Base-by-base conservation (phyloP, 805 yeast species). In the Hanseniaspora meyeri region DNA sequence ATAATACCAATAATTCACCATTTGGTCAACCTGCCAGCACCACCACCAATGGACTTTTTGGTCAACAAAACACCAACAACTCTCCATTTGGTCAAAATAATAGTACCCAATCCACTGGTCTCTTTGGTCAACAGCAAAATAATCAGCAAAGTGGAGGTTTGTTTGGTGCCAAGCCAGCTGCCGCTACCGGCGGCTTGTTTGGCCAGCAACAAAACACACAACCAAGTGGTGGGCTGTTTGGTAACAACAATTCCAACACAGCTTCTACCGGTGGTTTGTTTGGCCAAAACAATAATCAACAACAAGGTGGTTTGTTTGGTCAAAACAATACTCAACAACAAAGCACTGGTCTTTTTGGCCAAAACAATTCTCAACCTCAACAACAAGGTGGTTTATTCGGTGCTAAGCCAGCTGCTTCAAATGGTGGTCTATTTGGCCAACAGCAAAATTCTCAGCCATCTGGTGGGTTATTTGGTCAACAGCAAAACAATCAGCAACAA, bases 381-480 rank as follows among this genome's bases (percentile, higher is more conserved):
- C 43, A 43, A 19, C 43, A 43, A 19, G 64, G 63, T n/a, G 62
- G 64, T 10, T 51, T 65, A 46, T 65, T 64, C 56, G 68, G 70
- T 47, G 55, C 61, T 43, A 61, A 63, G 38, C 60, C 60, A 29
- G 57, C 61, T 48, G 64, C 59, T 43, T 58, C 62, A 3, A 32
- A 40, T 32, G 73, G 73, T 14, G 68, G 70, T 9, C 62, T 71
- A 29, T 63, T 63, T 59, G 66, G 66, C 17, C 38, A 56, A 54
- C 58, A 60, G 58, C 61, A 60, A 58, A 59, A 37, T 42, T 29
- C 6, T 59, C 24, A 49, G 5, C 27, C 45, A 27, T 36, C 61
- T 12, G 74, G 76, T 24, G 78, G 78, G 1, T 63, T 76, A 53
- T 78, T 78, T 63, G 79, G 79, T 36, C 38, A 36, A 14, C 38